Base-by-base conservation (phyloP, 164 flowering plant genomes). In the Stephania cephalantha region DNA sequence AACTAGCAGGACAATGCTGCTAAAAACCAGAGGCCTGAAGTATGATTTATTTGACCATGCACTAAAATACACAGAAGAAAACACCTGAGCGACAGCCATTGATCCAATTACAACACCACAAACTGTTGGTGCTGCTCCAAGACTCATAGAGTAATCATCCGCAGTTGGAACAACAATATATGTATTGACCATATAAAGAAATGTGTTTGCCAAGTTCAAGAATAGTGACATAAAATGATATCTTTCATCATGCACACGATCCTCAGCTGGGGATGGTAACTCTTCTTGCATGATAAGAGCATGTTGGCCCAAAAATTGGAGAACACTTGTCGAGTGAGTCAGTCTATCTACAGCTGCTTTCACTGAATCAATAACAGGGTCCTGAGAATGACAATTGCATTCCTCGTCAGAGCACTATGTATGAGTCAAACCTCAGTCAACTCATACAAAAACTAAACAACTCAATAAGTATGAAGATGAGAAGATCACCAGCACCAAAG, bases 41-140 rank as follows among this genome's bases (percentile, higher is more conserved):
- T 88, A 88, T 45, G 90, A 88, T 76, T 78, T 88, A 78, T 88
- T 88, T 71, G 90, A 88, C 90, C 90, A 88, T 66, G 90, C 90
- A 76, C 90, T 88, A 63, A 86, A 88, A 80, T 88, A 88, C 20
- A 88, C 90, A 15, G 90, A 86, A 69, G 89, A 85, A 73, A 86
- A 84, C 76, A 88, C 83, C 78, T 88, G 90, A 9, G 90, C 88
- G 68, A 88, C 87, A 46, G 90, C 90, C 90, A 88, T 88, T 29
- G 89, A 79, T 75, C 90, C 90, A 79, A 88, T 86, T 52, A 88
- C 81, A 58, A 79, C 85, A 66, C 89, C 90, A 88, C 90, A 88
- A 72, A 86, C 85, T 76, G 89, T 86, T 70, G 89, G 86, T 20
- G 90, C 87, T 61, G 89, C 90, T 81, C 90, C 90, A 75, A 88